Base-by-base conservation (phyloP, 148 eudicot genomes). In the Cornus kousa region DNA sequence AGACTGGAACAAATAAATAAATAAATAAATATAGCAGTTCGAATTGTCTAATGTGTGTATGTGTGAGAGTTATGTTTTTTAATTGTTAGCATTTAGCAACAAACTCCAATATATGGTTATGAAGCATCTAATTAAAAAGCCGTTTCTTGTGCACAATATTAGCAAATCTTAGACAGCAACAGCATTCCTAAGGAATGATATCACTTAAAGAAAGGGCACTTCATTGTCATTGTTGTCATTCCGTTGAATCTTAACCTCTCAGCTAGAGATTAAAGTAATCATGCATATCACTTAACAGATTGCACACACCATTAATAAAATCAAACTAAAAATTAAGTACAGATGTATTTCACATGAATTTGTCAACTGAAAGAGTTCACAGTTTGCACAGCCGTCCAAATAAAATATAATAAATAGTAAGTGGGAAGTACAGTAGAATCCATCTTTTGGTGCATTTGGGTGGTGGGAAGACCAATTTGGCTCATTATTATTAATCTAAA, bases 401-500 rank as follows among this genome's bases (percentile, higher is more conserved):
- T 77, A 77, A 83, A 87, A 79, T 57, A 80, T 22, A 35, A 78
- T 62, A 75, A 70, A 75, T 82, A 37, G 66, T 43, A 62, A 81
- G 86, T 79, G 83, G 83, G 39, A 80, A 78, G 82, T 80, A 76
- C 83, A 78, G 77, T 78, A 79, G 86, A 83, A 82, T 78, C 84
- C 73, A 46, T 13, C n/a, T 76, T 75, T 70, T 35, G 14, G 16
- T 59, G 23, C 32, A 57, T 74, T 69, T 33, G 5, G 65, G 70
- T 75, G 79, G 83, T 69, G 73, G 68, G 14, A 68, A 33, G 73
- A 68, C 53, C 73, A 67, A 57, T 11, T 68, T 23, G 22, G 74
- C 65, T 78, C 74, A 70, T 32, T 77, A 53, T 77, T 68, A 57
- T 66, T 79, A 72, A 75, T 60, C 43, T 53, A 55, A 70, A 62